Evolutionary conservation across 2,329 filamentous ascomycete genomes (phyloP), one percentile per base, ranked within the genome.

Genomic region (Scorias spongiosa): DNA sequence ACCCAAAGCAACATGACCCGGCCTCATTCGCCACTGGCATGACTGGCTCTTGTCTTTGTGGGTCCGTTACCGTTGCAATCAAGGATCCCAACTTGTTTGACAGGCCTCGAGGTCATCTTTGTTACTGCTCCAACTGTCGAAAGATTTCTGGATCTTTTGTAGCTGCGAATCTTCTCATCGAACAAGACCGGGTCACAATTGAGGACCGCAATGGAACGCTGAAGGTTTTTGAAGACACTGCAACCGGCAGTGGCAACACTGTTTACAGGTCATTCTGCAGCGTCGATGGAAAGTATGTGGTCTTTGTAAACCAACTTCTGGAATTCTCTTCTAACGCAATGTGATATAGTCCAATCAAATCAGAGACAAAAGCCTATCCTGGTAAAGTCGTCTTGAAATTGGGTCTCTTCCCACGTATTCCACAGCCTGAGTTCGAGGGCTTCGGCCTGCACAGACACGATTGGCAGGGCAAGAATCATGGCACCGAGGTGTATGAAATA

Each of bases 111-210:
- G 69, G 69, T 2, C 66, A 69, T 49, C 54, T 72, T 7, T 73
- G 70, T 54, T 67, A 72, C 48, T 73, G 71, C 54, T 55, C 59
- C 29, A 74, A 72, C 47, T 73, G 70, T 55, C 64, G 68, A 37
- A 72, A 72, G 52, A 61, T 66, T 1, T 61, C 68, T 2, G 69
- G 70, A 40, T 65, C 62, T 5, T 65, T 62, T 43, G 60, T 65
- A 2, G 51, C 64, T 0, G 49, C 56, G 15, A 67, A 68, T 46
- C 49, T 69, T 11, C 54, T 60, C 5, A 66, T 69, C 17, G 62
- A 66, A 43, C 57, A 60, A 37, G 60, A 64, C 20, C 69, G 71
- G 42, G 66, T 73, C 28, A 57, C 59, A 2, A 63, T 71, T 32
- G 54, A 63, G 8, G 68, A 70, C 46, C 57, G 62, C 2, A 59